A percentile compares a stretch with the other conserved stretches of the same genome.
These are phyloP conservation scores for Metschnikowia borealis DNA, from an alignment of 805 yeast species.

Conservation along the genomic window DNA sequence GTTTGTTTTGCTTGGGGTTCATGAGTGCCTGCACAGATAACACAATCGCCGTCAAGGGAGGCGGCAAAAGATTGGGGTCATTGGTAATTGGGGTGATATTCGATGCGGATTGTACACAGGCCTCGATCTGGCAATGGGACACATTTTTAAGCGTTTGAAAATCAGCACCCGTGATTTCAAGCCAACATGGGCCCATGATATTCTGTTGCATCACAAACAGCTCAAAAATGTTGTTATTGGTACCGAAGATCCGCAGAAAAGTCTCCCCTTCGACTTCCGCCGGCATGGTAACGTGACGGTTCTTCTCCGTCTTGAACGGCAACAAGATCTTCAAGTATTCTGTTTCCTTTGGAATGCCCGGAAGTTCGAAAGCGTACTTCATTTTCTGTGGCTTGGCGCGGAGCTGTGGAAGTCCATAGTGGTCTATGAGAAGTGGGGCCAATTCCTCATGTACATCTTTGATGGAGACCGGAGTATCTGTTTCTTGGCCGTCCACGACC, in stretches of 20 bases:
- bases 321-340: conserved; percentile 75
- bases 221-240: conserved; percentile 71
- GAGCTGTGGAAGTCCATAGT: conserved; percentile 57
- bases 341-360: conserved; percentile 71
- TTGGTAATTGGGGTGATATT: conserved; percentile 46
- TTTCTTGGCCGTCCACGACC: conserved; percentile 39
- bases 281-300: conserved; percentile 48
- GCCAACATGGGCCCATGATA: conserved; percentile 98
- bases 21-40: conserved; percentile 76
- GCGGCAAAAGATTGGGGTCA: conserved; percentile 49
- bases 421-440: conserved; percentile 56
- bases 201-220: conserved; percentile 76
- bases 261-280: conserved; percentile 69
- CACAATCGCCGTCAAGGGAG: conserved; percentile 62
- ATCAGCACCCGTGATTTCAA: conserved; percentile 64
- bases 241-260: conserved; percentile 76
- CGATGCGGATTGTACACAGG: conserved; percentile 49
- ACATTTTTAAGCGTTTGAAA: conserved; percentile 56
- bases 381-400: conserved; percentile 67
- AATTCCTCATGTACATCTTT: conserved; percentile 78
- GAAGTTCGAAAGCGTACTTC: conserved; percentile 86
- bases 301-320: conserved; percentile 67
- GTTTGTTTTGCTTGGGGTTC: conserved; percentile 70
- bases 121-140: conserved; percentile 80
- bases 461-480: conserved; percentile 40